Base-by-base conservation (phyloP, 2,329 filamentous ascomycete genomes). In the Juglanconis oblonga region DNA sequence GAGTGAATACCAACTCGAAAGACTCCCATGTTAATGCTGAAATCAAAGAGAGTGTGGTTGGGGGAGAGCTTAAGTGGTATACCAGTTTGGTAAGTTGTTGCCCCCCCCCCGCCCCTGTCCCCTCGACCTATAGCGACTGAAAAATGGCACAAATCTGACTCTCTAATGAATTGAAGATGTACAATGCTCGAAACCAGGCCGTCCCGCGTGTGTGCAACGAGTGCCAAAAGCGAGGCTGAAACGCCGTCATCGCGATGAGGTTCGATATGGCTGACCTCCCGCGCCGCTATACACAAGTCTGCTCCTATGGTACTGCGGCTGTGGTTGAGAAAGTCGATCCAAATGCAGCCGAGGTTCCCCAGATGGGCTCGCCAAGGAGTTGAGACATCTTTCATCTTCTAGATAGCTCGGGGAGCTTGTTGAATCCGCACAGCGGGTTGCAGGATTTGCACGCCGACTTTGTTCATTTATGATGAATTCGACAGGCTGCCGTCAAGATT, bases 231-330 rank as follows among this genome's bases (percentile, higher is more conserved):
- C 77, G 83, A 40, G 83, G 84, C 2, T 84, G 84, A 6, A 87
- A 87, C 68, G 84, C 84, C 29, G 73, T 87, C 64, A 81, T 87
- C 64, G 81, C 80, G 54, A 71, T 87, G 64, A 76, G 83, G 48
- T 87, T 87, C 66, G 84, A 87, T 66, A 76, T 81, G 2, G 78
- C 78, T 4, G 82, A 83, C 62, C 71, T 85, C 64, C 47, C 47
- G 11, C 80, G 77, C 33, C 78, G 79, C 2, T 86, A 82, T 66
- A 81, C 81, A 2, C 83, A 86, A 72, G 81, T 83, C 45, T 84
- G 81, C 62, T 83, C 83, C 0, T 87, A 86, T 67, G 84, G 84
- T 2, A 87, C 84, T 3, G 84, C 84, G 2, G 81, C 79, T 54
- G 65, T 84, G 11, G 76, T 86, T 32, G 82, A 86, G 72, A 85